Evolutionary conservation across 2,329 filamentous ascomycete species (phyloP), one percentile per base, ranked within the genome.

Genomic region (Arthroderma sp.): DNA sequence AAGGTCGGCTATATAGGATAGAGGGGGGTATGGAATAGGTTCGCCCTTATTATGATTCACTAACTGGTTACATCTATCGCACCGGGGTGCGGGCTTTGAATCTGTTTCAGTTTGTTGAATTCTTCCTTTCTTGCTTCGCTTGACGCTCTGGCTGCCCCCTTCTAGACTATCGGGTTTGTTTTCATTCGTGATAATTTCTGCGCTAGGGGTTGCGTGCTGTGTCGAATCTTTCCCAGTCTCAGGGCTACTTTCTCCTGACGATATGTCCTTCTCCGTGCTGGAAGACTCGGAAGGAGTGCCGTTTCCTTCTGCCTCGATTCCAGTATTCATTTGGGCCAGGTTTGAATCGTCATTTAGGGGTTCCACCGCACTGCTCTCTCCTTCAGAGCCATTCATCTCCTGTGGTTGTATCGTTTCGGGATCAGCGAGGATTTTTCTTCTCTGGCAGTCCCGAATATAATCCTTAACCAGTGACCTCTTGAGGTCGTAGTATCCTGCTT

Each of bases 21-120:
- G 74, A 1, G 81, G 82, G 0, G 91, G 91, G 57, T 94, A 86
- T 45, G 77, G 74, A 54, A 93, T 89, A 4, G 84, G 73, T 10
- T 75, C 66, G 5, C 82, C 84, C 10, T 72, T 69, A 48, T 78
- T 77, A 59, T 96, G 82, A 61, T 96, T 80, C 22, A 82, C 63
- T 28, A 98, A 71, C 31, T 79, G 73, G 60, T 95, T 87, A 57
- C 91, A 98, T 56, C 91, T 78, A 53, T 91, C 83, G 65, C 91
- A 98, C 5, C 94, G 65, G 1, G 83, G 83, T 11, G 42, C 30
- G 29, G 4, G 15, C 15, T 22, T 22, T 22, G 15, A 22, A 22
- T 22, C 15, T 22, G 15, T 22, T 22, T 22, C 15, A 22, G 15
- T 22, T 22, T 22, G 15, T 22, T 22, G 15, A 22, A 22, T 22